Percentiles rank a stretch among this genome's conserved stretches.
Conservation (phyloP, 108 stramenopile genomes). For the Discostella pseudostelligera region DNA sequence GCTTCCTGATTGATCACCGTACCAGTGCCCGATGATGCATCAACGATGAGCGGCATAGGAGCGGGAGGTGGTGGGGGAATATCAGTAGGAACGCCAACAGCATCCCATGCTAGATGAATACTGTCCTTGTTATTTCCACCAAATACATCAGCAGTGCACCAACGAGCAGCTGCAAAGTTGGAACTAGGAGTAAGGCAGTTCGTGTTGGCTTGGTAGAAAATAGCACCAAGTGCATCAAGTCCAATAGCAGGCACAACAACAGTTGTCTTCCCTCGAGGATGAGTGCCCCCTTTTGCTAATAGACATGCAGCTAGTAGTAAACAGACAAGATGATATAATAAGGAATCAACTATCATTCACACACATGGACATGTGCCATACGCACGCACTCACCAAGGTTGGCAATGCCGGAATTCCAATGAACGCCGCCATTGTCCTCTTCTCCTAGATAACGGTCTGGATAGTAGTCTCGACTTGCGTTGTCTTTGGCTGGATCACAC, state of each 20-base stretch:
- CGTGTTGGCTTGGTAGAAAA: constrained; percentile 8
- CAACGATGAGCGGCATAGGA: too few relatives aligned
- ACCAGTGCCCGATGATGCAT: too few relatives aligned
- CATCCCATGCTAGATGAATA: not conserved
- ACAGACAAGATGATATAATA: not conserved
- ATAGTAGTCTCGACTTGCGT: constrained; percentile 15
- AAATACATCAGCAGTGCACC: not conserved
- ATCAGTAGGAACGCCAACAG: constrained; percentile 2
- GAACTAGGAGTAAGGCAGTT: constrained; percentile 1
- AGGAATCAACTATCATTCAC: not conserved
- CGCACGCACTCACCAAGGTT: constrained; percentile 9
- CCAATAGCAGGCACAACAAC: constrained; percentile 7
- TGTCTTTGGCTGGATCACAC: not conserved
- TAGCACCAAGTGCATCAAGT: not conserved
- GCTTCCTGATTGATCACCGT: too few relatives aligned
- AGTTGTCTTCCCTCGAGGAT: constrained; percentile 14
- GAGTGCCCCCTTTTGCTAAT: constrained; percentile 14
- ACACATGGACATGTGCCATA: not conserved
- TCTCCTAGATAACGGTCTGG: constrained; percentile 11
- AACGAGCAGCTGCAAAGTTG: not conserved
- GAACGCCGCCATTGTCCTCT: constrained; percentile 24
- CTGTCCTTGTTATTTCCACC: not conserved
- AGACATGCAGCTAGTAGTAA: constrained; percentile 10
- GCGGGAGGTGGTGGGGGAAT: too few relatives aligned
- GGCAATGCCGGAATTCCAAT: constrained; percentile 29